phyloP scores from a whole-genome alignment of 1,284 basidiomycete species.

The Cerioporus squamosus region DNA sequence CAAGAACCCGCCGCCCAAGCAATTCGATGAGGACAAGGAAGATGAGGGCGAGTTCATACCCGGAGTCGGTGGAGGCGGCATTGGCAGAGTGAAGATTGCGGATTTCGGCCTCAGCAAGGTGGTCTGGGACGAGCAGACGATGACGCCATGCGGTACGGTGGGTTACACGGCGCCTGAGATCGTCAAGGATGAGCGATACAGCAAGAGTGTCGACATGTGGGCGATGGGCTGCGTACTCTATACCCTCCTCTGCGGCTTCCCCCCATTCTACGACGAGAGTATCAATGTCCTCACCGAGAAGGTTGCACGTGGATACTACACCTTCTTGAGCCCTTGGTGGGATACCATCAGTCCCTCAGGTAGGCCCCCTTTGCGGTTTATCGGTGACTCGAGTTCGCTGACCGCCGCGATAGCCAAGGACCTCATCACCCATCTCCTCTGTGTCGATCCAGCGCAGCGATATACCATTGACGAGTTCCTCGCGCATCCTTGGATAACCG shows the following conservation, averaged over 20 bases:
- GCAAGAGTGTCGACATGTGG: conserved; percentile 99
- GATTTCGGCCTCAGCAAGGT: conserved; percentile 99
- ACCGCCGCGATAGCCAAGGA: conserved; percentile 76
- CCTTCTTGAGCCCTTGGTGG: conserved; percentile 99
- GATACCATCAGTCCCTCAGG: conserved; percentile 90
- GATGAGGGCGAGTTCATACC: conserved; percentile 97
- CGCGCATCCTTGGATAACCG: conserved; percentile 94
- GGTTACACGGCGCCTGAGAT: conserved; percentile 99
- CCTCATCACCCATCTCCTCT: conserved; percentile 92
- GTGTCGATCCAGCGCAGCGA: conserved; percentile 93
- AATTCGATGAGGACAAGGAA: conserved; percentile 98
- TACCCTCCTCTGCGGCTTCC: conserved; percentile 98
- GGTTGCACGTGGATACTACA: conserved; percentile 97
- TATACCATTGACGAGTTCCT: conserved; percentile 99
- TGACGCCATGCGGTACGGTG: conserved; percentile 99
- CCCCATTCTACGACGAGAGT: conserved; percentile 99
- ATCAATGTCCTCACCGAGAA: conserved; percentile 99
- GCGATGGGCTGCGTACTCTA: conserved; percentile 98
- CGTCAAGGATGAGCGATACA: conserved; percentile 98
- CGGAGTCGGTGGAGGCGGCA: conserved; percentile 94
- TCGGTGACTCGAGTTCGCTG: conserved; percentile 17
- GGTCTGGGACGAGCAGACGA: conserved; percentile 99
- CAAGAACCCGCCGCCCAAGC: conserved; percentile 74
- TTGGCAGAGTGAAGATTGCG: conserved; percentile 98
- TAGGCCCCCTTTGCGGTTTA: conserved; percentile 39